Evolutionary conservation across 257 asterid species (phyloP), one percentile per base, ranked within the genome.

Genomic region (Solanum ossicruentum): DNA sequence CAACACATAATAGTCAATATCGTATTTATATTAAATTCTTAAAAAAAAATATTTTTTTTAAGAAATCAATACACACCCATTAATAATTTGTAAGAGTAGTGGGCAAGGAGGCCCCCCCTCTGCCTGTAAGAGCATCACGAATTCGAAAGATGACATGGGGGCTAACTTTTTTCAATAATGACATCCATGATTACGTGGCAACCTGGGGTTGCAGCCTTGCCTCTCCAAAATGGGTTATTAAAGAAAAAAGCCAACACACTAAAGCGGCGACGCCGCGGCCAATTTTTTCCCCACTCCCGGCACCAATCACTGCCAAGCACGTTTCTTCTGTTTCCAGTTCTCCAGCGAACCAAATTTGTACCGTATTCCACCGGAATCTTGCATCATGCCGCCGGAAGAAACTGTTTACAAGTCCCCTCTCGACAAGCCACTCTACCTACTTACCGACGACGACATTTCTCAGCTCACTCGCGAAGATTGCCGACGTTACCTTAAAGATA

Each of bases 381-480:
- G 72, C 90, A 69, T 84, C 90, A 88, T 86, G 92, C 88, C 91
- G 85, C 89, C 92, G 89, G 95, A 89, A 71, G 92, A 91, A 36
- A 41, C 91, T 69, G 88, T 88, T 36, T 87, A 49, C 23, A 97
- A 94, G 93, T 92, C 96, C 23, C 92, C 90, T 45, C 98, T 97
- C n/a, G 96, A 95, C 70, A 95, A 94, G 89, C 98, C 98, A 84
- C 98, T 97, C 61, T 88, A 92, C 88, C 91, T 55, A 83, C 99
- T 97, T 84, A 97, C 98, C 15, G 98, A 95, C 71, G 99, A 97
- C 84, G 99, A 97, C 98, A 94, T 97, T 94, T 93, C 99, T 86
- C 99, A 94, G 92, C 92, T 97, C 66, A 97, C 99, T 69, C 98
- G 99, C 51, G 98, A 97, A 81, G 99, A 97, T 85, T 97, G 99